Evolutionary conservation across 2,329 filamentous ascomycete species (phyloP).

Genomic region (Fusarium incarnatum): DNA sequence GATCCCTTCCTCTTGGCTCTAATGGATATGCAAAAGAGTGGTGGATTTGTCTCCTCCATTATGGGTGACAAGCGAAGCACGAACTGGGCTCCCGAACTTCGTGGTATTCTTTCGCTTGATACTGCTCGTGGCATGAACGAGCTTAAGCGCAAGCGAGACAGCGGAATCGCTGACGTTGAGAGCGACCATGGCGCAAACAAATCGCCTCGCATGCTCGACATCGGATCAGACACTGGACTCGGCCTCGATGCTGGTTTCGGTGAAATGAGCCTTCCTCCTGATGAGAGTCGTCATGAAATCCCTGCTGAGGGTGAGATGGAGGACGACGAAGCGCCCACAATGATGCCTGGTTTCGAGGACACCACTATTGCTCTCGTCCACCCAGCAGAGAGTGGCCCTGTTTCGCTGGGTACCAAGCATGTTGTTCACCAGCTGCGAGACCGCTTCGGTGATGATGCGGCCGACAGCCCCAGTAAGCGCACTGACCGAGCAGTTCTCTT

Average conservation of each 20-base stretch:
- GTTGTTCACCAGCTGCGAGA: slow-evolving; percentile 95
- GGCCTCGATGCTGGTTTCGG: slow-evolving; percentile 60
- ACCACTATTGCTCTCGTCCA: slow-evolving; percentile 81
- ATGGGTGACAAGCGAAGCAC: slow-evolving; percentile 82
- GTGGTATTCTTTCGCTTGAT: slow-evolving; percentile 90
- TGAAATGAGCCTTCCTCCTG: slow-evolving; percentile 65
- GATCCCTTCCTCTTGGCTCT: slow-evolving; percentile 89
- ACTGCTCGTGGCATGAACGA: slow-evolving; percentile 80
- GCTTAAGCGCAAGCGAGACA: slow-evolving; percentile 93
- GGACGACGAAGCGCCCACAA: slow-evolving; percentile 56
- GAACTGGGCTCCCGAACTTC: slow-evolving; percentile 91
- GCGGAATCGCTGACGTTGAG: slow-evolving; percentile 83
- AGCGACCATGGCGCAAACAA: slow-evolving; percentile 73
- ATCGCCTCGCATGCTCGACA: slow-evolving; percentile 72
- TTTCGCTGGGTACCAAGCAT: slow-evolving; percentile 92
- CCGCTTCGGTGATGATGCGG: slow-evolving; percentile 80
- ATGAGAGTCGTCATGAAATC: slow-evolving; percentile 74
- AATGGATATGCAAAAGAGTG: slow-evolving; percentile 91
- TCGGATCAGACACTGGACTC: slow-evolving; percentile 74
- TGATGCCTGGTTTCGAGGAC: slow-evolving; percentile 78
- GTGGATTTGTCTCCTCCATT: slow-evolving; percentile 88
- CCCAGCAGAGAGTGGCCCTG: slow-evolving; percentile 84
- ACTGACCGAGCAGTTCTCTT: slow-evolving; percentile 84
- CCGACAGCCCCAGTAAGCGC: slow-evolving; percentile 75
- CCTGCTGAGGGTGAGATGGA: slow-evolving; percentile 66